phyloP scores from a whole-genome alignment of 805 yeast genomes.

The Lipomyces mesembrius region DNA sequence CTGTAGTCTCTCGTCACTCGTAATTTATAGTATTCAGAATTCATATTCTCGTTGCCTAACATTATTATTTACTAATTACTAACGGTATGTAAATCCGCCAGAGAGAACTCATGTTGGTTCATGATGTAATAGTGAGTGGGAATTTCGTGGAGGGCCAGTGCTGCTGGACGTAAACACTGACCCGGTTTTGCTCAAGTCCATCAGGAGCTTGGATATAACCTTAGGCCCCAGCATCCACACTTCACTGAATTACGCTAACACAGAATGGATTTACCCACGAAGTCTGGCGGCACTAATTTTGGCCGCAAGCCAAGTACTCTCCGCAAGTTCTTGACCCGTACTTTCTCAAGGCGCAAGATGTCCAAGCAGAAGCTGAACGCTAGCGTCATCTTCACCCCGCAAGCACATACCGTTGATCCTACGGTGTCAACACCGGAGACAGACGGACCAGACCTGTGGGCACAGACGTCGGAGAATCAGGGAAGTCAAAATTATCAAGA shows the following conservation, averaged over 20 bases:
- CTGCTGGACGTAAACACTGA: background rate
- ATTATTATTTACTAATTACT: background rate
- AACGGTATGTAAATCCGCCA: background rate
- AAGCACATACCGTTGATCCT: background rate
- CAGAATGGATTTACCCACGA: background rate
- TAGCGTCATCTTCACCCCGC: background rate
- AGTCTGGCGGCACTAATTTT: background rate
- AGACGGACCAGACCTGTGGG: background rate
- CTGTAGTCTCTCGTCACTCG: background rate
- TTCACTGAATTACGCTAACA: background rate
- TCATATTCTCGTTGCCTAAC: background rate
- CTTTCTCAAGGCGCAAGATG: conserved; percentile 19
- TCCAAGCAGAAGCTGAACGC: conserved; percentile 7
- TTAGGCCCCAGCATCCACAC: background rate
- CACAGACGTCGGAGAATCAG: background rate
- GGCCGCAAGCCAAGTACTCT: background rate
- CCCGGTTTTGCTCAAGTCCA: background rate
- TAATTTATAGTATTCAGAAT: conserved; percentile 4
- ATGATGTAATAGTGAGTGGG: background rate
- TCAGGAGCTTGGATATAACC: background rate
- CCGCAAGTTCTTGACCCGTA: conserved; percentile 20
- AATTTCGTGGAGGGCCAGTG: background rate
- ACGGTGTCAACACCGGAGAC: background rate
- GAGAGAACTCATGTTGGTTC: no score
- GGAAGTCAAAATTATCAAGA: background rate